phyloP scores from a whole-genome alignment of 2,329 filamentous ascomycete genomes.

The Ascochyta viciae-villosae region DNA sequence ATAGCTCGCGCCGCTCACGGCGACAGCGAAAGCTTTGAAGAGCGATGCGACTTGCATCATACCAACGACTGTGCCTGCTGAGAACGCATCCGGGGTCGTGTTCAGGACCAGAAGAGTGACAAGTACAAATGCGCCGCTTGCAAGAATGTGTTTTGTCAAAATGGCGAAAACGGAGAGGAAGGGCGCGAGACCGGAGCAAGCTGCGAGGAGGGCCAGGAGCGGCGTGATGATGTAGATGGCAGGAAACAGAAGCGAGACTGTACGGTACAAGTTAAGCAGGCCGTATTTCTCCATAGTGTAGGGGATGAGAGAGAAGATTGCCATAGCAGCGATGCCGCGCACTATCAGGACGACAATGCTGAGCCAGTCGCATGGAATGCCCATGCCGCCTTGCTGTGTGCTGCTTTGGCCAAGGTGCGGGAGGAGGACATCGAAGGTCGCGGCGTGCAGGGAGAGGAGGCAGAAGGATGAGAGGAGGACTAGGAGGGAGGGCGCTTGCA shows the following conservation, averaged over 20 bases:
- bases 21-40: constrained; percentile 57
- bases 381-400: constrained; percentile 54
- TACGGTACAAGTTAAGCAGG: constrained; percentile 54
- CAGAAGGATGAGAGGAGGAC: constrained; percentile 58
- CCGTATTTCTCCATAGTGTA: constrained; percentile 48
- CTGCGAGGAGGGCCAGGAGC: constrained; percentile 47
- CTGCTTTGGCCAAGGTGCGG: constrained; percentile 57
- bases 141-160: constrained; percentile 53
- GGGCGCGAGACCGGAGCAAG: constrained; percentile 45
- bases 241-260: constrained; percentile 50
- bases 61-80: constrained; percentile 57
- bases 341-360: constrained; percentile 52
- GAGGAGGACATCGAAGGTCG: constrained; percentile 59
- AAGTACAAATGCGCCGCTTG: constrained; percentile 51
- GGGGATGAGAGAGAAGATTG: constrained; percentile 50
- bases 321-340: constrained; percentile 50
- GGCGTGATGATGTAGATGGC: constrained; percentile 51
- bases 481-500: constrained; percentile 55
- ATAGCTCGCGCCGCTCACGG: constrained; percentile 54
- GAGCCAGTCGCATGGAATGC: constrained; percentile 55
- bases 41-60: constrained; percentile 56
- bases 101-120: constrained; percentile 57
- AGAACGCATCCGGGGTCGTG: constrained; percentile 56
- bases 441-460: constrained; percentile 63
- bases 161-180: constrained; percentile 51